These are phyloP conservation scores for Sphaerulina musiva DNA, from an alignment of 2,329 filamentous ascomycete genomes.

Conservation along the genomic window DNA sequence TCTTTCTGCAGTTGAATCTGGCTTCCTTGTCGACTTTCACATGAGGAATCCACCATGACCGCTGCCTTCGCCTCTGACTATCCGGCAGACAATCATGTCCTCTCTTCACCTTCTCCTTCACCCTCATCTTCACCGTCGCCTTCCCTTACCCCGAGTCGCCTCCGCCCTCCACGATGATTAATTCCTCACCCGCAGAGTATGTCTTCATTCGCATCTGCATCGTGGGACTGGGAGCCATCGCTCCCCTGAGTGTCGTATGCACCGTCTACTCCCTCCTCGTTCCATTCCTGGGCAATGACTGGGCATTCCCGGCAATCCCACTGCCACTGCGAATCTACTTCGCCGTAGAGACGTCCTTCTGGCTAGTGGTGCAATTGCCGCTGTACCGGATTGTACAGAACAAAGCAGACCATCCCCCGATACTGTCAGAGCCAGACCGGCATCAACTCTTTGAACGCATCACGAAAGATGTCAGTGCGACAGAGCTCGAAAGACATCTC, in stretches of 20 bases:
- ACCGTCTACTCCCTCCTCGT: conserved; percentile 1
- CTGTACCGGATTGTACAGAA: conserved; percentile 46
- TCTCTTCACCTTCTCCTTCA: conserved; percentile 52
- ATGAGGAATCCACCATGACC: neutral
- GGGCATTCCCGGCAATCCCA: conserved; percentile 6
- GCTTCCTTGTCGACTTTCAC: neutral
- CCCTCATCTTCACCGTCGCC: conserved; percentile 43
- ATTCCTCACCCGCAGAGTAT: conserved; percentile 13
- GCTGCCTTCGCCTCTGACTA: neutral
- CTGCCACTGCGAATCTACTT: conserved; percentile 9
- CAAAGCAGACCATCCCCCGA: conserved; percentile 46
- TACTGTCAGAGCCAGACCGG: conserved; percentile 44
- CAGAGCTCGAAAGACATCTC: conserved; percentile 51
- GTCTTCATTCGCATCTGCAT: conserved; percentile 21
- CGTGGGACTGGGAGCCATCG: conserved; percentile 11
- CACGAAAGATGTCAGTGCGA: conserved; percentile 44
- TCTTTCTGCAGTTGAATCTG: neutral
- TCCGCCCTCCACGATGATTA: conserved; percentile 38
- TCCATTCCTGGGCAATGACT: neutral
- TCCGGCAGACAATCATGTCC: neutral
- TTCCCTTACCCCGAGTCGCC: conserved; percentile 51
- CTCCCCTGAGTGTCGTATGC: conserved; percentile 8
- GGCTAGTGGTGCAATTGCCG: conserved; percentile 34
- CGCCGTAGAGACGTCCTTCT: conserved; percentile 11
- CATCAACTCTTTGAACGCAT: conserved; percentile 52